Conservation (phyloP, 305 asterid species). For the Plantago coronopus region DNA sequence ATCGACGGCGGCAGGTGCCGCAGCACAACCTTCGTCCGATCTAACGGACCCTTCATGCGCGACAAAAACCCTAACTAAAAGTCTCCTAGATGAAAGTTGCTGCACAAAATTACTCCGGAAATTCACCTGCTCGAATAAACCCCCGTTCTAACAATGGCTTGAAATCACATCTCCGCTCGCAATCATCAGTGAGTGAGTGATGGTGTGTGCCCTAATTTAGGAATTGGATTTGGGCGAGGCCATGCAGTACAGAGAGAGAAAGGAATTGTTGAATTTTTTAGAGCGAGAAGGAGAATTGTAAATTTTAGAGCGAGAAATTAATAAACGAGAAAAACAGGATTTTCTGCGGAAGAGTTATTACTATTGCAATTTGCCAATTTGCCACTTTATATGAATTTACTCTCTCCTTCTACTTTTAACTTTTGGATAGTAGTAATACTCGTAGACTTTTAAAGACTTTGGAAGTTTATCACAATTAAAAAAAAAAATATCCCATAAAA, state of each 20-base stretch:
- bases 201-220: conserved; percentile 41
- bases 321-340: neutral
- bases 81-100: conserved; percentile 8
- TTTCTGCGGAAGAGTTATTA: no score
- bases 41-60: conserved; percentile 81
- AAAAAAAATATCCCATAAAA: no score
- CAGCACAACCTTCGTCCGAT: conserved; percentile 89
- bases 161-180: conserved; percentile 42
- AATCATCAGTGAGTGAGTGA: neutral
- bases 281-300: neutral
- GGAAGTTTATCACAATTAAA: no score
- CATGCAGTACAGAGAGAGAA: conserved; percentile 36
- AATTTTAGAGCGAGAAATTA: neutral
- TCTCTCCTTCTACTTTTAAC: no score
- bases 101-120: conserved; percentile 9
- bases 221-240: conserved; percentile 26
- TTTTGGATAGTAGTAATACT: no score
- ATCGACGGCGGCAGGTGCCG: conserved; percentile 96
- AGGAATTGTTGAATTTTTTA: conserved; percentile 11
- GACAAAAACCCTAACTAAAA: conserved; percentile 51
- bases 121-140: conserved; percentile 28
- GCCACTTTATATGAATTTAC: no score
- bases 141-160: conserved; percentile 23
- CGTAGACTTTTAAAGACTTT: no score
- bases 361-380: no score